Base-by-base conservation (phyloP, 169 alveolate genomes). In the Toxoplasma gondii region DNA sequence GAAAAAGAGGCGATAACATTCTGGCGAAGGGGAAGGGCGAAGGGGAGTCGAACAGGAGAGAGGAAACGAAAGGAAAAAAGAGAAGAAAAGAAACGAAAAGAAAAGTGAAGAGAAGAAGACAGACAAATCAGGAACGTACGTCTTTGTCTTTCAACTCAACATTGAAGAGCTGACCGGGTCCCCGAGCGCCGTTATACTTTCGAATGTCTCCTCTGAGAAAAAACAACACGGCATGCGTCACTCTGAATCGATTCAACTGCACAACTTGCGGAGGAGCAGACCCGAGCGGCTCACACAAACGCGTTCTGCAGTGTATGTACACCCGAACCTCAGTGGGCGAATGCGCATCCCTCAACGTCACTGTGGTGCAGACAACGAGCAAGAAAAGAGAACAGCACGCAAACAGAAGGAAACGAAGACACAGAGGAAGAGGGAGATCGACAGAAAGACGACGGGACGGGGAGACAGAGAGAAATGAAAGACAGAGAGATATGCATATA, bases 91-190 rank as follows among this genome's bases (percentile, higher is more conserved):
- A 4, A 49, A 49, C 22, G 58, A 49, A 49, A 49, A 49, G 58
- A 49, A 49, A 49, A 49, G 12, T 4, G 58, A 49, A 4, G 12
- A 49, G 58, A 49, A 4, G 58, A n/a, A n/a, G n/a, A n/a, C n/a
- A n/a, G n/a, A n/a, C n/a, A n/a, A 10, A 22, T 12, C 38, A 74
- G 84, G 27, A 29, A 0, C 82, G 31, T 36, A 88, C 97, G 54
- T 87, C 96, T 53, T 88, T 87, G 90, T 97, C 98, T 38, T 95
- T 88, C 36, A 97, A 92, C 43, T 96, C 96, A 41, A 94, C 91
- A 92, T 94, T 95, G 95, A 97, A 93, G 44, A 97, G 94, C 74
- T 95, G 94, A 36, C 98, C 98, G 44, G 93, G 95, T 19, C 97
- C 96, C 78, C 96, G 96, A 19, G 86, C 93, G 94, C 96, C 96